Evolutionary conservation across 1,284 basidiomycete genomes (phyloP).

Genomic region (Tilletia caries): DNA sequence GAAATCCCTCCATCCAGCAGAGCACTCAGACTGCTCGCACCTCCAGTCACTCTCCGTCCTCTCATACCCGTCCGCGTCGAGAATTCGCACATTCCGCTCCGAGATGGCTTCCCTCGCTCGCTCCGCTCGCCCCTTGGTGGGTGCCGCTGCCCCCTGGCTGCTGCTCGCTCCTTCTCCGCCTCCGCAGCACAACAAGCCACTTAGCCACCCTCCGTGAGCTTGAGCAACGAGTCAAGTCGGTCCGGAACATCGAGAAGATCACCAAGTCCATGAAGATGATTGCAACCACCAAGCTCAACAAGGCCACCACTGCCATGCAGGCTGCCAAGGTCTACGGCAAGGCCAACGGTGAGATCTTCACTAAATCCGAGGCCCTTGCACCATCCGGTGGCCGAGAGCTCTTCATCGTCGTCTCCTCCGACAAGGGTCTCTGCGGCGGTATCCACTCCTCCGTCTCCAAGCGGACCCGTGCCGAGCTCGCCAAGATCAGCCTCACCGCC

Average conservation of each 20-base stretch:
- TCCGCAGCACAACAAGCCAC: slow-evolving; percentile 81
- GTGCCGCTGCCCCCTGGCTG: slow-evolving; percentile 24
- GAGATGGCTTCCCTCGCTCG: slow-evolving; percentile 38
- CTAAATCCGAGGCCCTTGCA: slow-evolving; percentile 46
- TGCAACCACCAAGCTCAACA: slow-evolving; percentile 92
- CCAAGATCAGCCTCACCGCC: slow-evolving; percentile 57
- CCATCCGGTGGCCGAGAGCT: slow-evolving; percentile 47
- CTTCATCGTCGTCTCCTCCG: slow-evolving; percentile 88
- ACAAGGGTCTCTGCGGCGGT: slow-evolving; percentile 99
- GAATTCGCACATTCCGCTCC: too few species aligned
- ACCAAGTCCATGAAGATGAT: slow-evolving; percentile 97
- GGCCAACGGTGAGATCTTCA: slow-evolving; percentile 70
- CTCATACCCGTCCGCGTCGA: too few species aligned
- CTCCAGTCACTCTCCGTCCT: too few species aligned
- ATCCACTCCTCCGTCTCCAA: slow-evolving; percentile 97
- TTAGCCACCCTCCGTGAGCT: slow-evolving; percentile 94
- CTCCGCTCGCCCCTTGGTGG: slow-evolving; percentile 29
- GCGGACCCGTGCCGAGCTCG: slow-evolving; percentile 68
- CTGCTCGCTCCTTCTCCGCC: slow-evolving; percentile 44
- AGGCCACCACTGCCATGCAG: slow-evolving; percentile 83
- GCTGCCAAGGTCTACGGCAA: slow-evolving; percentile 89
- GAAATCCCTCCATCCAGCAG: too few species aligned
- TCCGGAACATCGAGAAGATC: slow-evolving; percentile 95
- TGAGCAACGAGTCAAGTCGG: slow-evolving; percentile 93
- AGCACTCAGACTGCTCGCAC: too few species aligned